Base-by-base conservation (phyloP, 2,329 filamentous ascomycete species). In the Domatiomyces catenatus region DNA sequence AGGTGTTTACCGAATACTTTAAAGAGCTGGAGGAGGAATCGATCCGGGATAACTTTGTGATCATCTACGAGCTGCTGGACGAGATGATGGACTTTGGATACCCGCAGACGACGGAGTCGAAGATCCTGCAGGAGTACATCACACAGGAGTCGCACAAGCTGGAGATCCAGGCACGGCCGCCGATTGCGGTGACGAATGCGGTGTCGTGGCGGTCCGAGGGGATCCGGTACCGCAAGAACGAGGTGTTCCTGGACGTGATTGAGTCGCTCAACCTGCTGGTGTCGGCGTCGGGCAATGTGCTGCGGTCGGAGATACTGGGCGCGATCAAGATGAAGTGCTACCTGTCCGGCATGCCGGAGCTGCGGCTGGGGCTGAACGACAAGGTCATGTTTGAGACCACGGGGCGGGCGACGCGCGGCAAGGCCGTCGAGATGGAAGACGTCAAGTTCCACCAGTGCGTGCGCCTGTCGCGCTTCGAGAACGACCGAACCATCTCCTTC, bases 11-110 rank as follows among this genome's bases (percentile, higher is more conserved):
- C 53, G 92, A 98, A 70, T 98, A 98, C 74, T 98, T 98, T 77
- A 98, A 98, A 69, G 90, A 93, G 57, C 77, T 98, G 53, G 92
- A 98, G 69, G 92, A 98, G 69, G 92, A 98, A 70, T 94, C 87
- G 61, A 98, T 98, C 67, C 81, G 92, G 61, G 92, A 98, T 74
- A 98, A 98, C 73, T 98, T 98, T 66, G 92, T 98, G 67, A 82
- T 98, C 65, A 98, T 98, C 64, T 98, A 98, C 75, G 92, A 98
- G 70, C 72, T 98, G 54, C 79, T 98, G 56, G 92, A 98, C 65
- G 92, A 98, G 74, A 98, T 98, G 92, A 98, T 98, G 92, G 92
- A 98, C 70, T 98, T 98, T 74, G 92, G 92, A 56, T 95, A 98
- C 67, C 92, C 92, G 5, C 92, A 98, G 69, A 98, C 92, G 8